Evolutionary conservation across 2,329 filamentous ascomycete species (phyloP).

Genomic region (Zelopaecilomyces penicillatus): DNA sequence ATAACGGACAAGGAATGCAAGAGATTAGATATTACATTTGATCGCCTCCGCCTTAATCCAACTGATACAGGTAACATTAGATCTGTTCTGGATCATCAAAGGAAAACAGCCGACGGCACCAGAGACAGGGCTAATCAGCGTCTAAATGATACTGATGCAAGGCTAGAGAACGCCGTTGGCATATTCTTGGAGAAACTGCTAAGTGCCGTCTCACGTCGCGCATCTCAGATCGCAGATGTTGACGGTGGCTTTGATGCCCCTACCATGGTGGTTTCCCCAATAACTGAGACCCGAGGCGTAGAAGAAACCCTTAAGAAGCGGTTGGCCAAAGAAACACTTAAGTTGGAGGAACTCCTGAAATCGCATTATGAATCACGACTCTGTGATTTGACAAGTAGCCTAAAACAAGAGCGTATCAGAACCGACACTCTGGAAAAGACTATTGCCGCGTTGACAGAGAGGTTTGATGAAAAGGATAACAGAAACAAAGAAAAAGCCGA

Average conservation of each 20-base stretch:
- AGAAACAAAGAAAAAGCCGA: slow-evolving; percentile 7
- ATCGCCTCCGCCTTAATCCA: slow-evolving; percentile 10
- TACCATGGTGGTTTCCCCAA: too few species aligned
- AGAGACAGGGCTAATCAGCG: slow-evolving; percentile 3
- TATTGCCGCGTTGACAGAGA: too few species aligned
- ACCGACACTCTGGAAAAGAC: too few species aligned
- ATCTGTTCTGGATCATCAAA: slow-evolving; percentile 12
- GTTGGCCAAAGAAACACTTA: neutral
- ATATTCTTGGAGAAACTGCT: too few species aligned
- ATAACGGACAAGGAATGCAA: slow-evolving; percentile 12
- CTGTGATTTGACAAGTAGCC: neutral
- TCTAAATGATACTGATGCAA: too few species aligned
- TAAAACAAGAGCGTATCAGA: neutral
- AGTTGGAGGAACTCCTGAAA: neutral
- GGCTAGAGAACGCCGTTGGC: too few species aligned
- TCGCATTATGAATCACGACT: neutral
- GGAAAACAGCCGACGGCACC: slow-evolving; percentile 8
- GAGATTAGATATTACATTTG: slow-evolving; percentile 10
- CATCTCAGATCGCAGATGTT: too few species aligned
- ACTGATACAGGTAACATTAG: slow-evolving; percentile 15
- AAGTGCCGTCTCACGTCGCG: too few species aligned
- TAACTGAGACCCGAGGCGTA: too few species aligned
- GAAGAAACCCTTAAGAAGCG: neutral
- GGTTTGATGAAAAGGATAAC: slow-evolving; percentile 5
- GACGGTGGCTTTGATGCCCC: too few species aligned